A percentile compares a stretch with the other conserved stretches of the same genome.
These are phyloP conservation scores for Mycena floridula DNA, from an alignment of 768 basidiomycete genomes.

Conservation along the genomic window DNA sequence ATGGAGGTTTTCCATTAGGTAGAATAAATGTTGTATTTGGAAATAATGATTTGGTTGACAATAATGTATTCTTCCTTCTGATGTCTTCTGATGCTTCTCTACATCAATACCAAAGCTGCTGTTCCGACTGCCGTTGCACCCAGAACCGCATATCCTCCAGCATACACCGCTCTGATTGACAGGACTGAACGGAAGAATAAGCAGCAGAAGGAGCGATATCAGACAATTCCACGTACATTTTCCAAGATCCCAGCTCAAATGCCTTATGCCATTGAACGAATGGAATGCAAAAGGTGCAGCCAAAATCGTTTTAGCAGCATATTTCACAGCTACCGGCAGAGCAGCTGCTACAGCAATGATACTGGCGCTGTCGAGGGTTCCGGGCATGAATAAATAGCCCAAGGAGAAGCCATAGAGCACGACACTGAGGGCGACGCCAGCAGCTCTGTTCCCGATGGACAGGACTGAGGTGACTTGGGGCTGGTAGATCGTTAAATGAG, in stretches of 20 bases:
- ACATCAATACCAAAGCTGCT: conserved; percentile 55
- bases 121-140: conserved; percentile 75
- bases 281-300: conserved; percentile 91
- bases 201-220: neutral
- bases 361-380: neutral
- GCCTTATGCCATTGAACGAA: conserved; percentile 83
- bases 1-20: conserved; percentile 35
- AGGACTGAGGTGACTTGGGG: conserved; percentile 87
- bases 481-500: conserved; percentile 96
- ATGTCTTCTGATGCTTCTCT: too few relatives aligned
- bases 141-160: conserved; percentile 77
- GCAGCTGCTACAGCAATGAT: neutral
- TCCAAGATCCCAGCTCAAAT: conserved; percentile 84
- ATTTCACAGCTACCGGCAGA: neutral
- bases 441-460: conserved; percentile 84
- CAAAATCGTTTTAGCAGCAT: conserved; percentile 37
- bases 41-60: neutral
- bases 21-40: neutral
- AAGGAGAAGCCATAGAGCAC: conserved; percentile 39
- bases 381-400: neutral
- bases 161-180: conserved; percentile 73
- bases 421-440: conserved; percentile 74
- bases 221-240: conserved; percentile 61
- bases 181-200: conserved; percentile 45
- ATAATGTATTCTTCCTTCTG: too few relatives aligned